Evolutionary conservation across 768 basidiomycete species (phyloP).

Genomic region (Steccherinum ochraceum): DNA sequence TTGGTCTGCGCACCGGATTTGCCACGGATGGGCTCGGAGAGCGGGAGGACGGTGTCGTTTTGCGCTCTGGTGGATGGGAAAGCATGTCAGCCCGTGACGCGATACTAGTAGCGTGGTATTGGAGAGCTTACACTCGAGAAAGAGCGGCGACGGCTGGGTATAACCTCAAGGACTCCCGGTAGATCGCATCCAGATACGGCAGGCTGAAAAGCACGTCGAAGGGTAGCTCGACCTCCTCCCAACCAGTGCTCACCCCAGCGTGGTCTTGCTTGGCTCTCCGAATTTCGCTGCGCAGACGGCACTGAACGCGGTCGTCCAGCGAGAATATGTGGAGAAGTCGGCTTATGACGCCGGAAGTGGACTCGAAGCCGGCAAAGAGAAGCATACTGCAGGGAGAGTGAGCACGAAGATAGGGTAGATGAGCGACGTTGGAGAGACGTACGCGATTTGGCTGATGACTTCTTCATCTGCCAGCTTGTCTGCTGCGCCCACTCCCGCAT

Average conservation of each 20-base stretch:
- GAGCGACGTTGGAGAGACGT: too few relatives aligned
- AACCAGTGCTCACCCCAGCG: constrained; percentile 3
- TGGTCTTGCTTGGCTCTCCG: constrained; percentile 1
- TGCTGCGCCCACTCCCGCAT: constrained; percentile 4
- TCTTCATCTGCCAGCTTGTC: constrained; percentile 10
- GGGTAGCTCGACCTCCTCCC: constrained; percentile 16
- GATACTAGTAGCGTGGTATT: too few relatives aligned
- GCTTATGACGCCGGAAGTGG: constrained; percentile 6
- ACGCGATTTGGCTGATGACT: constrained; percentile 10
- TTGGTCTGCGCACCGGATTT: constrained; percentile 2
- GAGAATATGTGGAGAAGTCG: constrained; percentile 6
- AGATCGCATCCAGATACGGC: constrained; percentile 8
- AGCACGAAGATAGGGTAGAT: too few relatives aligned
- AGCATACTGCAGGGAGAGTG: too few relatives aligned
- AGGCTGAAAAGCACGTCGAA: constrained; percentile 8
- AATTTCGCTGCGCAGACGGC: constrained; percentile 7
- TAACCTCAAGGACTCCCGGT: constrained; percentile 7
- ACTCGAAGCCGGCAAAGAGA: constrained; percentile 9
- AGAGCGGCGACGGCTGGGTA: constrained; percentile 6
- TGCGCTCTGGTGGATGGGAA: neutral
- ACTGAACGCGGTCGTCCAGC: constrained; percentile 2
- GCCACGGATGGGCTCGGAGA: constrained; percentile 6
- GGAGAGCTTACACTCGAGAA: constrained; percentile 5
- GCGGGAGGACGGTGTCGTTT: constrained; percentile 8
- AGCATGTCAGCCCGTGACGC: too few relatives aligned